Base-by-base conservation (phyloP, 1,284 basidiomycete species). In the Pyrrhoderma noxium region DNA sequence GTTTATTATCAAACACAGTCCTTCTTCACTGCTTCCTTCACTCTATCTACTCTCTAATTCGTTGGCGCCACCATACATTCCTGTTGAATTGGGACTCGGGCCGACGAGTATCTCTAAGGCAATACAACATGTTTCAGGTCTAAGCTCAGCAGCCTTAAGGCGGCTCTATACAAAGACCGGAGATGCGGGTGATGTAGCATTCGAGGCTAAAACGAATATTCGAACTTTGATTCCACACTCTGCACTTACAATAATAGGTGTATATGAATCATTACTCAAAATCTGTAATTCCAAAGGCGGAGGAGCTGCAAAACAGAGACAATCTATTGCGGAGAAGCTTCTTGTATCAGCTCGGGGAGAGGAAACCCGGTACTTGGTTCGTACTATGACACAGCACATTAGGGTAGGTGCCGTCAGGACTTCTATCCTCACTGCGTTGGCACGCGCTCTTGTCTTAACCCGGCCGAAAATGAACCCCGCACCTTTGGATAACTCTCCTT, bases 41-140 rank as follows among this genome's bases (percentile, higher is more conserved):
- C 71, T 95, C n/a, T 96, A 95, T 66, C 79, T 96, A 22, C 72
- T 94, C 37, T 91, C 89, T 22, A 96, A 94, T 65, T 81, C 89
- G 34, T 77, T 96, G 34, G 79, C 82, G 0, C 91, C 93, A 14
- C 76, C 85, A 0, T 92, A 90, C 67, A 71, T 77, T 37, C 70
- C 82, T 8, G 67, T 85, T 51, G 89, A 93, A 63, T 75, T 92
- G 21, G 88, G 87, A 22, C 71, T 92, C 31, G 89, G 89, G 2
- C 73, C 76, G 8, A 85, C 88, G 44, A 77, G 89, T 51, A 78
- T 95, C 51, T 83, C 82, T 4, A 86, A 82, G 57, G 85, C 88
- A 3, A 82, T 95, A 41, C 85, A 86, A 62, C 80, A 89, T 56
- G 80, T 92, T 18, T 93, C 89, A 2, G 92, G 92, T 25, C 72